Percentiles rank a stretch among this genome's conserved stretches.
phyloP scores from a whole-genome alignment of 805 yeast species.

The Candida orba region DNA sequence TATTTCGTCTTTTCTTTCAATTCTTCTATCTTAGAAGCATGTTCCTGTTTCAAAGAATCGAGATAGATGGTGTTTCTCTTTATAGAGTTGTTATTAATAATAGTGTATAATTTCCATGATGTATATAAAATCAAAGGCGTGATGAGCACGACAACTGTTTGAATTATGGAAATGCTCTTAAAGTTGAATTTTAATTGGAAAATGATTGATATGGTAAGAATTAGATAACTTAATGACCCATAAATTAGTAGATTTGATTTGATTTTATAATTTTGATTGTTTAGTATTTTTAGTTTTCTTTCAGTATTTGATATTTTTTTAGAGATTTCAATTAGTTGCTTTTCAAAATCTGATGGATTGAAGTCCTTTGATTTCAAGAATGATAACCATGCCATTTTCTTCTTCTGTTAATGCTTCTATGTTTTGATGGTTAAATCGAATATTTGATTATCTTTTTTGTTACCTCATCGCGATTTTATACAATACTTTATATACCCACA shows the following conservation, averaged over 20 bases:
- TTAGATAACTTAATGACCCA: constrained; percentile 10
- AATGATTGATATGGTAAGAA: background rate
- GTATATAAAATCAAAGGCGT: constrained; percentile 4
- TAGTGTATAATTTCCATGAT: background rate
- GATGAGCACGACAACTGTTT: background rate
- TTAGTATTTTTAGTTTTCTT: constrained; percentile 18
- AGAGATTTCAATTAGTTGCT: constrained; percentile 32
- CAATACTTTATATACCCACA: too few relatives aligned
- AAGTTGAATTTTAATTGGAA: background rate
- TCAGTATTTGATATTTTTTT: constrained; percentile 27
- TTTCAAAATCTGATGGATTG: constrained; percentile 38
- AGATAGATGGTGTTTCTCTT: constrained; percentile 13
- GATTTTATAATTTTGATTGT: constrained; percentile 6
- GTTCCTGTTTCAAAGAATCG: constrained; percentile 35
- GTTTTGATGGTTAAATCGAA: background rate
- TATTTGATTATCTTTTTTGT: background rate
- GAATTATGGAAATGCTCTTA: background rate
- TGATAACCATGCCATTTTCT: constrained; percentile 19
- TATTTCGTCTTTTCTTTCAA: constrained; percentile 68
- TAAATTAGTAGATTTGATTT: constrained; percentile 3
- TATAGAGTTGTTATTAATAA: constrained; percentile 6
- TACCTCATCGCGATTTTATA: background rate
- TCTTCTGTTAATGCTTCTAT: too few relatives aligned
- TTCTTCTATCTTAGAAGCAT: constrained; percentile 52
- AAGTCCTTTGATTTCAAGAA: constrained; percentile 26